Evolutionary conservation across 306 rosid genomes (phyloP).

Genomic region (Cajanus cajan): DNA sequence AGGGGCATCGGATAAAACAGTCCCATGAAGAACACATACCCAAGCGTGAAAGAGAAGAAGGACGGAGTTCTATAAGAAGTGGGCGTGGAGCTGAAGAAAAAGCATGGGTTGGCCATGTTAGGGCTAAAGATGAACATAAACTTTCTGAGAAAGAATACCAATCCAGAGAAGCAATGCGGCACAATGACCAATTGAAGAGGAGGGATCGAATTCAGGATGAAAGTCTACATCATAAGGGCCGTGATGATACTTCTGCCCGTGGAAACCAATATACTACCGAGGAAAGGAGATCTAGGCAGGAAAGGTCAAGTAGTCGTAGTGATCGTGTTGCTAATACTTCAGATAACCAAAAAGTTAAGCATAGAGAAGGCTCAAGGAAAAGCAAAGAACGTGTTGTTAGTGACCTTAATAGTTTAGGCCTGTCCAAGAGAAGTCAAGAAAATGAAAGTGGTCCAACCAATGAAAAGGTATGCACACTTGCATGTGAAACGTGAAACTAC

Average conservation of each 20-base stretch:
- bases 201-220: constrained; percentile 76
- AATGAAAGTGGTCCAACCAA: constrained; percentile 61
- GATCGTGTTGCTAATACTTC: constrained; percentile 65
- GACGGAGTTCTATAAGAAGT: constrained; percentile 63
- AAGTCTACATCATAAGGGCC: constrained; percentile 68
- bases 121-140: constrained; percentile 70
- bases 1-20: constrained; percentile 82
- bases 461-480: constrained; percentile 76
- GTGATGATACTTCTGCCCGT: constrained; percentile 61
- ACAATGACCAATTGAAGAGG: constrained; percentile 71
- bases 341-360: constrained; percentile 68
- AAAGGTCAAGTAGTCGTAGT: constrained; percentile 71
- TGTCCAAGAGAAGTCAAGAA: constrained; percentile 74
- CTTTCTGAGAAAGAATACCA: constrained; percentile 76
- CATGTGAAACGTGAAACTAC: constrained; percentile 29
- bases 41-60: constrained; percentile 88
- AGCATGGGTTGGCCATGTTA: constrained; percentile 69
- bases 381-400: constrained; percentile 67
- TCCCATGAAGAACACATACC: constrained; percentile 72
- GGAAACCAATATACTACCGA: constrained; percentile 64
- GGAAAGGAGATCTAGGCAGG: constrained; percentile 78
- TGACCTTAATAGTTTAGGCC: constrained; percentile 47
- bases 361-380: constrained; percentile 71
- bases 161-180: constrained; percentile 62
- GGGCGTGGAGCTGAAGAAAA: constrained; percentile 81